A percentile compares a stretch with the other conserved stretches of the same genome.
These are phyloP conservation scores for Backusella mclennaniae DNA, from an alignment of 192 early-diverging fungal genomes.

Conservation along the genomic window DNA sequence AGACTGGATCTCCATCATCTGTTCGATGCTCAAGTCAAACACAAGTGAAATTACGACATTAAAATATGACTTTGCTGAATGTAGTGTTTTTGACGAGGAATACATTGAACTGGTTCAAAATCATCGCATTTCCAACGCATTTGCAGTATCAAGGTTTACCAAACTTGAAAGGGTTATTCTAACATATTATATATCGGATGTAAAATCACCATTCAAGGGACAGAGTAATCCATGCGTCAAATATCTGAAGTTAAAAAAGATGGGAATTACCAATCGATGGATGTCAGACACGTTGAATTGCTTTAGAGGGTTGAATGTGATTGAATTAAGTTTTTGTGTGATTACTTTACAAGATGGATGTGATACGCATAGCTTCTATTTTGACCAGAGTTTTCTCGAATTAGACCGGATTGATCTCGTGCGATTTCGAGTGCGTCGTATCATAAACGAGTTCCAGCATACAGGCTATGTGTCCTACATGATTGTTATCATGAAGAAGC, in stretches of 20 bases:
- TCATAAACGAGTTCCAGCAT: not conserved
- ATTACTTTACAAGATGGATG: not conserved
- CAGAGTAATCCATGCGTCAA: not conserved
- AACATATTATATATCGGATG: not conserved
- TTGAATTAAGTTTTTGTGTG: not conserved
- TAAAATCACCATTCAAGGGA: not conserved
- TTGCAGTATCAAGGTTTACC: not conserved
- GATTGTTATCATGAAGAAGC: not conserved
- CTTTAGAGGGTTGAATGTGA: not conserved
- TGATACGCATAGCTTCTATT: not conserved
- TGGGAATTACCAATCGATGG: not conserved
- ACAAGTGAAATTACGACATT: not conserved
- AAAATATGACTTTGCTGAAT: slow-evolving; percentile 1
- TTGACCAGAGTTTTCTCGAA: not conserved
- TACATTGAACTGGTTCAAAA: slow-evolving; percentile 2
- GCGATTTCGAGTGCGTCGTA: not conserved
- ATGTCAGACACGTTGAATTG: not conserved
- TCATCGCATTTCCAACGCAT: not conserved
- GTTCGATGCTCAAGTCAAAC: not conserved
- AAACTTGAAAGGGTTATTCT: not conserved
- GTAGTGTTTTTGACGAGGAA: not conserved
- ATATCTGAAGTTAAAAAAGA: not conserved
- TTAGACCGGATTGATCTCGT: not conserved
- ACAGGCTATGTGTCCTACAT: slow-evolving; percentile 1
- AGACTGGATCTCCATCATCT: not conserved